Evolutionary conservation across 2,329 filamentous ascomycete genomes (phyloP), one percentile per base, ranked within the genome.

Genomic region (Laburnicola sp.): DNA sequence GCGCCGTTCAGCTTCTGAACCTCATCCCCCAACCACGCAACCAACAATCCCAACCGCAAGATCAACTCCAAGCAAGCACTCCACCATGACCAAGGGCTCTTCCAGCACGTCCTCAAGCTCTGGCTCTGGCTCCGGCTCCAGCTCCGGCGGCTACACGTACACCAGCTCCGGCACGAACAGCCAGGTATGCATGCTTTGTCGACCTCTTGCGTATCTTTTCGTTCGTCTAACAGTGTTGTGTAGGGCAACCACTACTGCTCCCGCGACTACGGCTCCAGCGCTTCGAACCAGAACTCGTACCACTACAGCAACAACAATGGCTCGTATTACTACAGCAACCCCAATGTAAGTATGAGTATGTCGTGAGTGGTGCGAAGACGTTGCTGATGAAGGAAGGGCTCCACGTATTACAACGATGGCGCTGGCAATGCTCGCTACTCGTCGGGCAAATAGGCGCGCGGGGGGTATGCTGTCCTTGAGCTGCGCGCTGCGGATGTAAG

Each of bases 81-180:
- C 26, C 43, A 46, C 10, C 21, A 51, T 51, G 48, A 22, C 42
- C 23, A 46, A 51, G 22, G 43, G 43, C 16, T 56, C 53, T 27
- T 55, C 59, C 31, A 45, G 38, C 51, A 56, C 52, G 28, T 46
- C 55, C 11, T 5, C 42, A 46, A 53, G 57, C 22, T 56, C 58
- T 28, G 43, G 42, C 49, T 57, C 53, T 28, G 42, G 53, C 8
- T 6, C 45, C 49, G 53, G 58, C 22, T 38, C 35, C 48, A 54
- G 55, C 50, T 23, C 32, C 16, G 51, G 53, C 59, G 60, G 57
- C 50, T 78, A 78, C 64, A 70, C 69, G 25, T 39, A 51, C 42
- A 73, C 56, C 41, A 74, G 74, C 68, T 68, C 60, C 23, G 72
- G 77, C 54, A 76, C 72, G 48, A 75, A 74, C 57, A 70, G 67